These are phyloP conservation scores for Penicillium sp. DNA, from an alignment of 2,329 filamentous ascomycete species.

Conservation along the genomic window DNA sequence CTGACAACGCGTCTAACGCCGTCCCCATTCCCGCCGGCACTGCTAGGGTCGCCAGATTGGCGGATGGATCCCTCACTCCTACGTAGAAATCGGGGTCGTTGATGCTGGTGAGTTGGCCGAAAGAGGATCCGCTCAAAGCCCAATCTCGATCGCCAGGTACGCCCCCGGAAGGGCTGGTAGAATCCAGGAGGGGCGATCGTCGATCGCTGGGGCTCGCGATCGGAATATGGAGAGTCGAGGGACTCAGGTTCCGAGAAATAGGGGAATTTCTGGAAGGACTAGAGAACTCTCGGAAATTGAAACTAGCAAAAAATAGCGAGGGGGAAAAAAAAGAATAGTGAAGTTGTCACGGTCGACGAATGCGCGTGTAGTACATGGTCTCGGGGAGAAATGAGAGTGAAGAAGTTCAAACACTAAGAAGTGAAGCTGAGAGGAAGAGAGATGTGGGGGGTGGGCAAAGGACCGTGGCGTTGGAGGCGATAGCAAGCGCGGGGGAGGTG, in stretches of 20 bases:
- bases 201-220: constrained; percentile 36
- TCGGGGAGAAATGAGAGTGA: constrained; percentile 5
- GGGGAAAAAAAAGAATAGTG: neutral
- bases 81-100: constrained; percentile 44
- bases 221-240: constrained; percentile 17
- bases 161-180: constrained; percentile 47
- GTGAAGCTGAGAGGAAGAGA: neutral
- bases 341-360: constrained; percentile 20
- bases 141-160: constrained; percentile 52
- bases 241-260: constrained; percentile 7
- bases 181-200: constrained; percentile 52
- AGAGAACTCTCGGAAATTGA: neutral
- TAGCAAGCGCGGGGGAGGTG: constrained; percentile 19
- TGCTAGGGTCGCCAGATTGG: constrained; percentile 64
- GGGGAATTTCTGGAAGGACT: constrained; percentile 1
- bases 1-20: constrained; percentile 60
- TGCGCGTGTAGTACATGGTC: constrained; percentile 23
- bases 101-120: constrained; percentile 20
- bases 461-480: constrained; percentile 21
- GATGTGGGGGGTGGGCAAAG: constrained; percentile 12
- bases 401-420: neutral
- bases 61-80: constrained; percentile 43
- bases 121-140: constrained; percentile 41
- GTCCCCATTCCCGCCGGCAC: constrained; percentile 63
- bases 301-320: neutral